Evolutionary conservation across 2,329 filamentous ascomycete genomes (phyloP).

Genomic region (Penicillium fuscoglaucum): DNA sequence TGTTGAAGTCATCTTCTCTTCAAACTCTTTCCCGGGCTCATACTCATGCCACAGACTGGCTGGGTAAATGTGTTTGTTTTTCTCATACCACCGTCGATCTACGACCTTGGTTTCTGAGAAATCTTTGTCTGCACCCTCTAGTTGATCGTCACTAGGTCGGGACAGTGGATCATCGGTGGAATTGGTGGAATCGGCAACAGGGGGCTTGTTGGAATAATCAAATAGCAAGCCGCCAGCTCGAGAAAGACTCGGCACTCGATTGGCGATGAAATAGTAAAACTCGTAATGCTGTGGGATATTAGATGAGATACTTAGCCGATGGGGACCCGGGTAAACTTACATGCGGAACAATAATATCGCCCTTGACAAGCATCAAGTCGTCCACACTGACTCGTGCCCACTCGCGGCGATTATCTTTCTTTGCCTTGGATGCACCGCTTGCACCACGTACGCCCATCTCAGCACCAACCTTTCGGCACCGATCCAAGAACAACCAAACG

Average conservation of each 20-base stretch:
- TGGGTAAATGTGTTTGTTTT: conserved; percentile 97
- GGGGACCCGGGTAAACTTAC: conserved; percentile 55
- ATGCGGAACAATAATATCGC: conserved; percentile 89
- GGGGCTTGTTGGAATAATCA: conserved; percentile 61
- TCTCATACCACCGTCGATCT: conserved; percentile 93
- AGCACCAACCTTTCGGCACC: conserved; percentile 85
- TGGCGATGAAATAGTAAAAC: conserved; percentile 95
- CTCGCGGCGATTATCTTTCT: conserved; percentile 67
- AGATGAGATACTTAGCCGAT: neutral
- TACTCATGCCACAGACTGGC: conserved; percentile 96
- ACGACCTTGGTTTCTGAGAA: conserved; percentile 87
- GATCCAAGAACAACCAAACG: conserved; percentile 90
- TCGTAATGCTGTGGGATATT: conserved; percentile 74
- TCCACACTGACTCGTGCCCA: conserved; percentile 95
- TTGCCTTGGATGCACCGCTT: conserved; percentile 44
- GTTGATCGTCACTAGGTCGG: conserved; percentile 53
- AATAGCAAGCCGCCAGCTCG: conserved; percentile 79
- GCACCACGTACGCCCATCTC: conserved; percentile 71
- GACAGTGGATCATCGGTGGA: conserved; percentile 43
- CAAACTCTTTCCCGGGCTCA: conserved; percentile 79
- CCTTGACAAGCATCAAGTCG: conserved; percentile 88
- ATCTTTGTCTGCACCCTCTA: conserved; percentile 78
- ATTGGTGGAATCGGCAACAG: conserved; percentile 32
- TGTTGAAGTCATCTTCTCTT: conserved; percentile 63
- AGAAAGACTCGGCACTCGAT: conserved; percentile 62